phyloP scores from a whole-genome alignment of 2,329 filamentous ascomycete species.

The Cercospora sesami region DNA sequence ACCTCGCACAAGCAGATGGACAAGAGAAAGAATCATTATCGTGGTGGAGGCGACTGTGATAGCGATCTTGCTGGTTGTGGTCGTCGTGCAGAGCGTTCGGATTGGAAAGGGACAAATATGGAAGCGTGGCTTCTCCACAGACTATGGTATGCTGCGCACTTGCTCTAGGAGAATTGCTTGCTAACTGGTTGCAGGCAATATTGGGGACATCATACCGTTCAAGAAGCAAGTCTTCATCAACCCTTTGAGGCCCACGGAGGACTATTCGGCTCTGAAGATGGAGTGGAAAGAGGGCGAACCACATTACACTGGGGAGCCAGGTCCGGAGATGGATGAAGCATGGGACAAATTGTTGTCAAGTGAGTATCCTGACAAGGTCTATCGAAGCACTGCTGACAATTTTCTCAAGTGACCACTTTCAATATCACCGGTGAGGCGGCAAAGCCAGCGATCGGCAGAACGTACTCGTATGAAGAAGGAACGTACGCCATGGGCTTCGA shows the following conservation, averaged over 20 bases:
- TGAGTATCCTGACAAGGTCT: background rate
- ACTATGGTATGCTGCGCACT: background rate
- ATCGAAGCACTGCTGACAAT: background rate
- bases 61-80: constrained; percentile 1
- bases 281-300: constrained; percentile 10
- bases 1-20: background rate
- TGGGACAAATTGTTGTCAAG: constrained; percentile 13
- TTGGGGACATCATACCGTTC: constrained; percentile 8
- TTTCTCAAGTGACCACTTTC: constrained; percentile 3
- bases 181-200: background rate
- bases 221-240: constrained; percentile 11
- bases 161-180: no score
- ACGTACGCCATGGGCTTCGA: constrained; percentile 13
- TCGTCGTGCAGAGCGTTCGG: background rate
- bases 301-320: background rate
- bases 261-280: constrained; percentile 8
- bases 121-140: constrained; percentile 4
- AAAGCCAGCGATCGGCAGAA: constrained; percentile 1
- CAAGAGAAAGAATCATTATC: background rate
- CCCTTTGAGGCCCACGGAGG: constrained; percentile 1
- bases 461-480: constrained; percentile 10
- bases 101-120: background rate
- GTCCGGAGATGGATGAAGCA: constrained; percentile 8
- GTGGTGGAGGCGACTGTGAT: background rate
- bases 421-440: constrained; percentile 2